phyloP scores from a whole-genome alignment of 768 basidiomycete genomes.

The Lactifluus rugatus region DNA sequence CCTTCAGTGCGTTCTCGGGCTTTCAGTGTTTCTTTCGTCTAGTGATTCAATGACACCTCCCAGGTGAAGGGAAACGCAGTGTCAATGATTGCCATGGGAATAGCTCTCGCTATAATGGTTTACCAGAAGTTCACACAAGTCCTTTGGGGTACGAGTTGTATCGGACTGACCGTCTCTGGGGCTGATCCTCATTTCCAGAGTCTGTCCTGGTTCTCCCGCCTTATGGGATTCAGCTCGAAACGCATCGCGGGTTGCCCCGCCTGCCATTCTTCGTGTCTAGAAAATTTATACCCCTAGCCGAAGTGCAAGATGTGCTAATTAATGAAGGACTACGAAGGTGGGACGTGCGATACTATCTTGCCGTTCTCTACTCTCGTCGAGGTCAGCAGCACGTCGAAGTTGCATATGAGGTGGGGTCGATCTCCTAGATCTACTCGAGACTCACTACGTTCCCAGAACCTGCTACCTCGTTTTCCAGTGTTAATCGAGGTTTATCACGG shows the following conservation, averaged over 20 bases:
- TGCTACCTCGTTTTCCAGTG: constrained; percentile 53
- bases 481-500: constrained; percentile 50
- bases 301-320: constrained; percentile 54
- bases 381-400: constrained; percentile 36
- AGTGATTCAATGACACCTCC: neutral
- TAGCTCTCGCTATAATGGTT: constrained; percentile 23
- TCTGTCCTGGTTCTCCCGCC: constrained; percentile 56
- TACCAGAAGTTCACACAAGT: constrained; percentile 36
- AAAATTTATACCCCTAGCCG: constrained; percentile 49
- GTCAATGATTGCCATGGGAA: neutral
- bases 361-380: constrained; percentile 30
- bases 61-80: neutral
- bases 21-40: constrained; percentile 19
- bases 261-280: constrained; percentile 28
- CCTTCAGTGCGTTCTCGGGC: constrained; percentile 29
- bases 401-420: constrained; percentile 47
- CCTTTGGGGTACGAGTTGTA: constrained; percentile 34
- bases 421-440: neutral
- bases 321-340: constrained; percentile 67
- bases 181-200: constrained; percentile 34
- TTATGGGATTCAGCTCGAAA: constrained; percentile 69
- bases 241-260: constrained; percentile 46
- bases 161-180: neutral
- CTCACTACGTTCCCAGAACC: constrained; percentile 36
- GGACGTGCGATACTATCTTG: constrained; percentile 64